Conservation (phyloP, 2,329 filamentous ascomycete species). For the Trichophyton equinum region DNA sequence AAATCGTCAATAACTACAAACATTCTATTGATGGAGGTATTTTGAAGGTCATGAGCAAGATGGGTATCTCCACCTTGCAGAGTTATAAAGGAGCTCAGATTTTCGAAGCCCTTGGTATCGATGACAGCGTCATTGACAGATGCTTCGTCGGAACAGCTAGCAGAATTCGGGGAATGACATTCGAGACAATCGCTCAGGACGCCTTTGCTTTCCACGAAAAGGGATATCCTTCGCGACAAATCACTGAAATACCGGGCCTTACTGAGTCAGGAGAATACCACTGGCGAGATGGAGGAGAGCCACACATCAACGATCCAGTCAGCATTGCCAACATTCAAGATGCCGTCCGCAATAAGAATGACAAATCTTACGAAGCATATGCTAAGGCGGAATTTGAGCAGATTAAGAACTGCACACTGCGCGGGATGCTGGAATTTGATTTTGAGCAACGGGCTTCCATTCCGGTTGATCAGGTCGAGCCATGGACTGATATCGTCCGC, state of each 20-base stretch:
- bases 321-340: slow-evolving; percentile 97
- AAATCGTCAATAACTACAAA: slow-evolving; percentile 89
- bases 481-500: slow-evolving; percentile 94
- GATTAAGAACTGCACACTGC: slow-evolving; percentile 90
- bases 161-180: slow-evolving; percentile 86
- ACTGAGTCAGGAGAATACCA: slow-evolving; percentile 94
- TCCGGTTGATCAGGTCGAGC: slow-evolving; percentile 91
- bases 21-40: slow-evolving; percentile 94
- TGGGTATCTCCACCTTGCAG: slow-evolving; percentile 94
- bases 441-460: slow-evolving; percentile 77
- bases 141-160: slow-evolving; percentile 93
- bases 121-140: slow-evolving; percentile 80
- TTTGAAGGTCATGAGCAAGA: slow-evolving; percentile 98
- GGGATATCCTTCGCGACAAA: slow-evolving; percentile 71
- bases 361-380: slow-evolving; percentile 97
- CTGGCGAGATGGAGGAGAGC: slow-evolving; percentile 91
- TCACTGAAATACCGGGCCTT: slow-evolving; percentile 64
- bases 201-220: slow-evolving; percentile 90
- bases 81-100: slow-evolving; percentile 98
- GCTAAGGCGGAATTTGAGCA: slow-evolving; percentile 86
- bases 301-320: slow-evolving; percentile 87
- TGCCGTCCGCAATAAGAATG: slow-evolving; percentile 90
- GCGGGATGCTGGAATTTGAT: slow-evolving; percentile 89
- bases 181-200: slow-evolving; percentile 86
- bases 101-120: slow-evolving; percentile 87